A percentile compares a stretch with the other conserved stretches of the same genome.
phyloP scores from a whole-genome alignment of 805 yeast genomes.

The Lachancea mirantina region DNA sequence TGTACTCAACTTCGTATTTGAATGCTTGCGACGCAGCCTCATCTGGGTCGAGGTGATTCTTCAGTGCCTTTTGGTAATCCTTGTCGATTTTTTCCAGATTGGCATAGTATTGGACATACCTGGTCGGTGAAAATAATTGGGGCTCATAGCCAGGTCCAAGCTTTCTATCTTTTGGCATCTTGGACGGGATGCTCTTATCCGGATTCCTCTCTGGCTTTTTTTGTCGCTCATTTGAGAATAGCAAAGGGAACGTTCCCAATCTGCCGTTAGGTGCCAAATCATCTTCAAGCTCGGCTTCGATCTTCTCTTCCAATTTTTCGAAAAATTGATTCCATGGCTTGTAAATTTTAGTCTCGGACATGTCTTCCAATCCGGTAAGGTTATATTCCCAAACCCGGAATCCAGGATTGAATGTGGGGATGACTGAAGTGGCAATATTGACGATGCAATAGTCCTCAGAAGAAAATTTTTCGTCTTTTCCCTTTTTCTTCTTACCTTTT shows the following conservation, averaged over 20 bases:
- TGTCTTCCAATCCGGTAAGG: conserved; percentile 44
- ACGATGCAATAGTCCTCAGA: conserved; percentile 62
- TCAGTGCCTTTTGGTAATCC: conserved; percentile 37
- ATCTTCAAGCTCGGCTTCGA: conserved; percentile 11
- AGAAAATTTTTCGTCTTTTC: conserved; percentile 29
- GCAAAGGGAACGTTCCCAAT: not conserved
- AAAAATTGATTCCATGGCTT: conserved; percentile 57
- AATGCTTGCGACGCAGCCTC: conserved; percentile 43
- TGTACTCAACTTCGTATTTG: conserved; percentile 57
- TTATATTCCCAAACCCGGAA: conserved; percentile 84
- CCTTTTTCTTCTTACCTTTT: conserved; percentile 11
- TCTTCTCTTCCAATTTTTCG: conserved; percentile 37
- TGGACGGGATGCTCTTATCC: conserved; percentile 58
- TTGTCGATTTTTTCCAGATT: conserved; percentile 48
- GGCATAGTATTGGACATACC: conserved; percentile 68
- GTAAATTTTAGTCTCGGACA: conserved; percentile 6
- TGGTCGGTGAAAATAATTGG: conserved; percentile 65
- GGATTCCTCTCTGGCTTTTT: conserved; percentile 19
- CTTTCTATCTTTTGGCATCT: conserved; percentile 46
- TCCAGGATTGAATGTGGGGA: conserved; percentile 83
- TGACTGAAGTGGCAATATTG: conserved; percentile 63
- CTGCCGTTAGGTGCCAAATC: not conserved
- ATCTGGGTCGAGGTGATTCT: conserved; percentile 53
- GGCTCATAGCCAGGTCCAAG: conserved; percentile 73
- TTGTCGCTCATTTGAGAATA: conserved; percentile 6